Base-by-base conservation (phyloP, 2,329 filamentous ascomycete species). In the Aspergillus sp. region DNA sequence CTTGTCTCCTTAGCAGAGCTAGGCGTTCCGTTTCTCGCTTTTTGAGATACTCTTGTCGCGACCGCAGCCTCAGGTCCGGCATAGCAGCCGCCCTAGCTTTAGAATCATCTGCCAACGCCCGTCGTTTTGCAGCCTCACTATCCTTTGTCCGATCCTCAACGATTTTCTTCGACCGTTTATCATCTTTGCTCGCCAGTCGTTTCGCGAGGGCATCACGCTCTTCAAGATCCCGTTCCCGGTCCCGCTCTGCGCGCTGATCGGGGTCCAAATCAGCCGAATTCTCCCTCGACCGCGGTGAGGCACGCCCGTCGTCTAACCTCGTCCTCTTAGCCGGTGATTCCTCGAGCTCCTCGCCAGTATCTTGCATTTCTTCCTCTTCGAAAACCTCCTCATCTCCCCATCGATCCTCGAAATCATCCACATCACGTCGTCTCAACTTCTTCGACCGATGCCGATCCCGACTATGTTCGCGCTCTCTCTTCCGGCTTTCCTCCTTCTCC, bases 1-100 rank as follows among this genome's bases (percentile, higher is more conserved):
- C 95, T 69, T 98, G 93, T 68, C 90, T 91, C 32, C 93, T 85
- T 49, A 99, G 77, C n/a, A 99, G 77, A 0, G 90, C 90, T 15
- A 99, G 77, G 59, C 91, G 86, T 73, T 98, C 91, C 0, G 89
- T 81, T 71, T 97, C 93, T 62, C 95, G 85, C 79, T 99, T 98
- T 74, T 92, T 91, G 30, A 99, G 81, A 70, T 99, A 99, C 64
- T 95, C 89, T 70, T 97, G 93, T 59, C 95, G 85, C 3, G 93
- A 96, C 32, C 91, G 85, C 68, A 95, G 81, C 42, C 95, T 84
- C 17, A 97, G 76, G 60, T 96, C 92, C 3, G 88, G 86, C 71
- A 96, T 82, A n/a, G 89, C 89, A 8, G 87, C 86, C 60, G 81
- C 82, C 56, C 89, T 82, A 6, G 88, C 85, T 38, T 83, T 82